Evolutionary conservation across 331 rosid species (phyloP).

Genomic region (Quercus lobata): DNA sequence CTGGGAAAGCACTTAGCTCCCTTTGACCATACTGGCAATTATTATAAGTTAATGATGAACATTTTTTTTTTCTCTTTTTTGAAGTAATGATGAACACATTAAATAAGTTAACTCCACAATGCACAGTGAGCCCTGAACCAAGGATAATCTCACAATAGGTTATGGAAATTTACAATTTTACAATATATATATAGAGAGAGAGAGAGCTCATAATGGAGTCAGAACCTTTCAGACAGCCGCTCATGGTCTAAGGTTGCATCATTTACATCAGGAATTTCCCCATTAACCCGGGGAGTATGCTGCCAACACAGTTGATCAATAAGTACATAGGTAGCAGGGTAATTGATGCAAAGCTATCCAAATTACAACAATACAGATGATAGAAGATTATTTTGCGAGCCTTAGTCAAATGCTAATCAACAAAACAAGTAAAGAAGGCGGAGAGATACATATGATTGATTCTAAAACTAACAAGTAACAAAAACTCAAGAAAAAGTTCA

Average conservation of each 20-base stretch:
- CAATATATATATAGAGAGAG: background rate
- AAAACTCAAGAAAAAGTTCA: background rate
- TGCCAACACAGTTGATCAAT: constrained; percentile 46
- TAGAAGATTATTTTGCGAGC: background rate
- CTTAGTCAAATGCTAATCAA: background rate
- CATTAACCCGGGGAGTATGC: constrained; percentile 93
- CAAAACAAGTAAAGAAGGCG: background rate
- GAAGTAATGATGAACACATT: background rate
- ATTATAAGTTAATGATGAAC: no score
- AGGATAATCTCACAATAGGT: background rate
- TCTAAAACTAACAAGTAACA: background rate
- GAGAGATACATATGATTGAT: background rate
- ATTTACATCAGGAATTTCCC: constrained; percentile 91
- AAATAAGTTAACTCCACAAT: background rate
- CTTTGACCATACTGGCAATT: no score
- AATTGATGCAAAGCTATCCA: background rate
- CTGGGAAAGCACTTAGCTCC: background rate
- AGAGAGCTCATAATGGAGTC: constrained; percentile 12
- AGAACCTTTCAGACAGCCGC: constrained; percentile 80
- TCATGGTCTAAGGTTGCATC: constrained; percentile 88
- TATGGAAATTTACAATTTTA: background rate
- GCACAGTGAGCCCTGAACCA: background rate
- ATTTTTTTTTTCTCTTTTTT: no score
- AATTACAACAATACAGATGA: constrained; percentile 12
- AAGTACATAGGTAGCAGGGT: constrained; percentile 18